Base-by-base conservation (phyloP, 352 stramenopile species). In the Phytophthora ohioensis region DNA sequence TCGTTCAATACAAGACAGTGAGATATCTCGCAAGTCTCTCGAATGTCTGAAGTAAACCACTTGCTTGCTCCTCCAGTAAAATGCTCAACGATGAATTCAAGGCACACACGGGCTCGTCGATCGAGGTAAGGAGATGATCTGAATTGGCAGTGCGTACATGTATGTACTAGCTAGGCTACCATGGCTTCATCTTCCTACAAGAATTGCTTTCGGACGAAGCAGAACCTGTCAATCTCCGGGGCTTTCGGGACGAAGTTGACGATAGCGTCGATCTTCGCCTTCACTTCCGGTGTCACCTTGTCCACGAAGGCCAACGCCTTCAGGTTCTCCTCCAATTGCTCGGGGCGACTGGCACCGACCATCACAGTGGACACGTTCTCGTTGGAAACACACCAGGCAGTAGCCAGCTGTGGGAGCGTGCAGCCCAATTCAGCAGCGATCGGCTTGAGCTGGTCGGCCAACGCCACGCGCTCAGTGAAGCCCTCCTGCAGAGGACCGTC, bases 311-410 rank as follows among this genome's bases (percentile, higher is more conserved):
- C 34, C 3, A 64, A 3, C 32, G 54, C 38, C 21, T 60, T 60
- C 3, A 60, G 39, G 13, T 60, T 60, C 31, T 60, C 54, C 21
- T 60, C 34, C 10, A 64, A 32, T 27, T 64, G 56, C 10, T 17
- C 15, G 0, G 56, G 57, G 27, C 36, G 46, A 43, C 49, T 85
- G n/a, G 84, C 82, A 10, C 84, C 84, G 31, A 87, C 51, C 7
- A 91, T 55, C 36, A 91, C 78, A 4, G 73, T 87, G 36, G 73
- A 84, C 11, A 84, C 82, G 43, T 90, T 79, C 9, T 58, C 52
- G 66, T 90, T 90, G 11, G 78, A 64, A 5, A 73, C 61, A n/a
- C 66, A 78, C 84, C 84, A 91, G 35, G 80, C 83, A 38, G 90
- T 64, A 0, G 84, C 63, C 78, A 89, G 41, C 68, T 65, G 45